Conservation (phyloP, 2,329 filamentous ascomycete species). For the Pseudogymnoascus sp. region DNA sequence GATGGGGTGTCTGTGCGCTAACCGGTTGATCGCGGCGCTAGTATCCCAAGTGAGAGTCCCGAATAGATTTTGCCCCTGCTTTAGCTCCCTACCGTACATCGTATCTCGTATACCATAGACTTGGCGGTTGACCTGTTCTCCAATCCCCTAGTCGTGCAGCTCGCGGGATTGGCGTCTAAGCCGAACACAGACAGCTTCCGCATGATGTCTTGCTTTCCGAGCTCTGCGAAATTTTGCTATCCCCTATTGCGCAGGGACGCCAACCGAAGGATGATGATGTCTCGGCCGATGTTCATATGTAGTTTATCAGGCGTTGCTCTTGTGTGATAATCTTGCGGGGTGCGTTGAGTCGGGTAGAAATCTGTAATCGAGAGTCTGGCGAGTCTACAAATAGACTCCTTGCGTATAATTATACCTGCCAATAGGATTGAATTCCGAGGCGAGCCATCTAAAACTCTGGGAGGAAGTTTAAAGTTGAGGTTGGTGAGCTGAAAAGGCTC, state of each 20-base stretch:
- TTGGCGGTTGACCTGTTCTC: neutral
- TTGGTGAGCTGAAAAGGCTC: neutral
- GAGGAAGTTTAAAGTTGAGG: neutral
- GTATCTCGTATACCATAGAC: neutral
- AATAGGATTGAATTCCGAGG: neutral
- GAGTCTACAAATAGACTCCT: neutral
- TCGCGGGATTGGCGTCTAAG: neutral
- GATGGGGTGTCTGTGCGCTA: neutral
- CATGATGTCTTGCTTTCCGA: neutral
- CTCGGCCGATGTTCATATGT: constrained; percentile 1
- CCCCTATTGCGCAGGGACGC: neutral
- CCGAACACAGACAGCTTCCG: neutral
- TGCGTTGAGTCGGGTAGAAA: constrained; percentile 4
- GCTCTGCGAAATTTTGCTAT: neutral
- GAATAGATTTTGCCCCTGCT: constrained; percentile 2
- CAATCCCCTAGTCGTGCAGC: neutral
- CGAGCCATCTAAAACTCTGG: neutral
- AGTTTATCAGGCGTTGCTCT: neutral
- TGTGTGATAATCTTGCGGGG: neutral
- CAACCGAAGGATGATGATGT: neutral
- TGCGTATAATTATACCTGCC: constrained; percentile 2
- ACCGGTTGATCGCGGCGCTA: neutral
- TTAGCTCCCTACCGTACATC: neutral
- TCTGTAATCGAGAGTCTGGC: neutral
- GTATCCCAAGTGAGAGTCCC: neutral